These are phyloP conservation scores for Zychaea mexicana DNA, from an alignment of 371 early-diverging fungal genomes.

Conservation along the genomic window DNA sequence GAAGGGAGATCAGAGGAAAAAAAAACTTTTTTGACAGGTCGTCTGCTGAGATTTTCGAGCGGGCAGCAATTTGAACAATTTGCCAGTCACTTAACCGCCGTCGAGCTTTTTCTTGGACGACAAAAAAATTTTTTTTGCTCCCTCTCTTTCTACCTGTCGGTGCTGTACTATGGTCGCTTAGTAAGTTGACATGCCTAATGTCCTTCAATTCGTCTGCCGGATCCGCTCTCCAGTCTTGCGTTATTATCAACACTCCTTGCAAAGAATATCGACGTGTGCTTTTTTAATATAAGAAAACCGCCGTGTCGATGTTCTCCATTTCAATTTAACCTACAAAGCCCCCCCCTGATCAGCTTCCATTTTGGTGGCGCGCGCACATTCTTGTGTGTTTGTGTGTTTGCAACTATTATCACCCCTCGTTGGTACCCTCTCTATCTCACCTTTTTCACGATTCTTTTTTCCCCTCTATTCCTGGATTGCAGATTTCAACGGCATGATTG, in stretches of 20 bases:
- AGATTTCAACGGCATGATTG: neutral
- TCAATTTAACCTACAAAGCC: neutral
- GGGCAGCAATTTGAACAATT: too few relatives aligned
- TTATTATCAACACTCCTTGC: neutral
- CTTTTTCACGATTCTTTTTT: neutral
- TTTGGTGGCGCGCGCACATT: neutral
- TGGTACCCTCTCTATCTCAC: neutral
- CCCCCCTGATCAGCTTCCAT: neutral
- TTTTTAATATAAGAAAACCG: neutral
- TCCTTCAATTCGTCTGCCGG: neutral
- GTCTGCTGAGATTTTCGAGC: too few relatives aligned
- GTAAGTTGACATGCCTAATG: constrained; percentile 12
- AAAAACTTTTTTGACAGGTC: too few relatives aligned
- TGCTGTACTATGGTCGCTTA: constrained; percentile 21
- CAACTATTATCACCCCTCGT: neutral
- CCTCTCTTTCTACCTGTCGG: constrained; percentile 17
- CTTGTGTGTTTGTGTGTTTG: neutral
- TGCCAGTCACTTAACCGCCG: too few relatives aligned
- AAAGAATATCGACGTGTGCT: too few relatives aligned
- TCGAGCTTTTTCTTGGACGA: constrained; percentile 4
- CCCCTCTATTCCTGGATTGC: neutral
- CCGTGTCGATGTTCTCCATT: too few relatives aligned
- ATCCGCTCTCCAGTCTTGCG: neutral
- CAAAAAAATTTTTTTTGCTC: constrained; percentile 18
- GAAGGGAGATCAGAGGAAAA: too few relatives aligned